A percentile compares a stretch with the other conserved stretches of the same genome.
Evolutionary conservation across 441 rosid species (phyloP).

Genomic region (Capsella rubella): DNA sequence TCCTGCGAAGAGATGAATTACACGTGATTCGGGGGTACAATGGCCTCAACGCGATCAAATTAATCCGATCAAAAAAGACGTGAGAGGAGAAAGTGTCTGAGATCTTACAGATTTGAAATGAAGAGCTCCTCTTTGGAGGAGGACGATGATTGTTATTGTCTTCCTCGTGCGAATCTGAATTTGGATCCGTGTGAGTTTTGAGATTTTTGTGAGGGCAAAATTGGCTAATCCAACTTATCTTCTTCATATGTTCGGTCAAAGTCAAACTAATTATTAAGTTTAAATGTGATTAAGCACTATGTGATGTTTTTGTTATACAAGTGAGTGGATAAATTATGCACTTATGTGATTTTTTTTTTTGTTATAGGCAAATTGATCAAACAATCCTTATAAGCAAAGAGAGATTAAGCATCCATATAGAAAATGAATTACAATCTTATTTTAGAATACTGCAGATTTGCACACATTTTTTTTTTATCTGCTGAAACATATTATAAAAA

Average conservation of each 20-base stretch:
- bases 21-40: conserved; percentile 25
- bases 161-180: conserved; percentile 35
- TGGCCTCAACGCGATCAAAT: conserved; percentile 12
- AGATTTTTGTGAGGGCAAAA: conserved; percentile 37
- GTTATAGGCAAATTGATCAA: no score
- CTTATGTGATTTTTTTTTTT: no score
- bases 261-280: background rate
- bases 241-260: background rate
- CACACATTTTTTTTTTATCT: background rate
- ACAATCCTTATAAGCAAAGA: no score
- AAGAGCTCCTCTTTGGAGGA: conserved; percentile 29
- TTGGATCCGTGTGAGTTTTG: conserved; percentile 34
- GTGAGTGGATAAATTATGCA: no score
- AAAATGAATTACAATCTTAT: background rate
- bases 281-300: background rate
- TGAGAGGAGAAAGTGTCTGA: conserved; percentile 25
- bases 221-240: conserved; percentile 26
- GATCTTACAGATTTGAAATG: conserved; percentile 40
- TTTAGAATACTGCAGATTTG: background rate
- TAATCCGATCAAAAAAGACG: conserved; percentile 11
- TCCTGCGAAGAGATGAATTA: conserved; percentile 34
- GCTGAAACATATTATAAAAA: background rate
- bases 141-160: background rate
- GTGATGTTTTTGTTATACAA: no score
- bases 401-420: no score